These are phyloP conservation scores for Pinus taeda DNA, from an alignment of 75 land plant species.

Conservation along the genomic window DNA sequence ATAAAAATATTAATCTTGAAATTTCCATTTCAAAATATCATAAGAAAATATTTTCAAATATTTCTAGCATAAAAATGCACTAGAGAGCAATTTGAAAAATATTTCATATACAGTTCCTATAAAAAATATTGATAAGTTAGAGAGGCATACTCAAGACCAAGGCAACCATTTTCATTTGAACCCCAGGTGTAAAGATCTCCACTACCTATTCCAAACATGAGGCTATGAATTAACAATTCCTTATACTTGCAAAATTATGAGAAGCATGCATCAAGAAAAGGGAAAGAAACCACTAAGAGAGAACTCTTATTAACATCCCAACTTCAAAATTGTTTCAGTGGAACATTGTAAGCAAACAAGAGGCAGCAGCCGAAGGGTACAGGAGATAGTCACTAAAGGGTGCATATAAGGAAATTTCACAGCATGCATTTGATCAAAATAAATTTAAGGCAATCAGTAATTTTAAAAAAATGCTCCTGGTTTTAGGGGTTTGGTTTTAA, in stretches of 20 bases:
- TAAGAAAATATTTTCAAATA: not conserved
- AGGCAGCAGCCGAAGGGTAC: not conserved
- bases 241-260: not conserved
- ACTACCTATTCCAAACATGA: slow-evolving; percentile 31
- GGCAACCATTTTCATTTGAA: slow-evolving; percentile 96
- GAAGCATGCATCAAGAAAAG: not conserved
- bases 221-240: not conserved
- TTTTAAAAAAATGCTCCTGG: too few species aligned
- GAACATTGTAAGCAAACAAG: slow-evolving; percentile 15
- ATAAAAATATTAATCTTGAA: slow-evolving; percentile 2
- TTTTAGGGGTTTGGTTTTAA: too few species aligned
- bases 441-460: too few species aligned
- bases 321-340: slow-evolving; percentile 6
- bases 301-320: not conserved
- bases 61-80: not conserved
- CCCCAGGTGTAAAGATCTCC: slow-evolving; percentile 93
- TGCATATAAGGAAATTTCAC: too few species aligned
- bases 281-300: not conserved
- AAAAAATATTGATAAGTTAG: not conserved
- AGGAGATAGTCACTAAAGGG: not conserved
- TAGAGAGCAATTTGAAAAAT: not conserved
- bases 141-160: slow-evolving; percentile 79
- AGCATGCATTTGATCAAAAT: too few species aligned
- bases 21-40: not conserved
- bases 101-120: not conserved